Percentiles rank a stretch among this genome's conserved stretches.
phyloP scores from a whole-genome alignment of 352 stramenopile species.

The Phytophthora cryptogea region DNA sequence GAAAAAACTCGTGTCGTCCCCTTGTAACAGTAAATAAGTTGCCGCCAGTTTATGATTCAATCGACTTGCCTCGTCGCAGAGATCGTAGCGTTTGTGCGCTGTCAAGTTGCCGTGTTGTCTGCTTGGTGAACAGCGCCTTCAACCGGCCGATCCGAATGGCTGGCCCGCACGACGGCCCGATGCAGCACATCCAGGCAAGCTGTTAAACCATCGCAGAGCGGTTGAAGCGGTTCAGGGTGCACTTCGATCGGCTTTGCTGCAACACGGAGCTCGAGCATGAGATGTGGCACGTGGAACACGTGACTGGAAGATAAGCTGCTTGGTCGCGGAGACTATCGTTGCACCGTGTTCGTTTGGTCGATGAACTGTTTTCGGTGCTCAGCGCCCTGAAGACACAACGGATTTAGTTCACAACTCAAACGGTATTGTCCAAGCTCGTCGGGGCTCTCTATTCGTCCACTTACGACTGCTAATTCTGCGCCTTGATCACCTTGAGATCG shows the following conservation, averaged over 20 bases:
- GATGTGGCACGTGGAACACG: too few relatives aligned
- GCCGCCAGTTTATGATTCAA: conserved; percentile 6
- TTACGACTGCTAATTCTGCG: conserved; percentile 44
- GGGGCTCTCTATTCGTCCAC: conserved; percentile 16
- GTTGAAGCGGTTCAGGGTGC: conserved; percentile 3
- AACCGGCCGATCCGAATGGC: conserved; percentile 6
- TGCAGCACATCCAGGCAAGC: conserved; percentile 25
- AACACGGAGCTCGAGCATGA: neutral
- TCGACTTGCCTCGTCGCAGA: conserved; percentile 23
- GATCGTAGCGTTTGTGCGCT: conserved; percentile 15
- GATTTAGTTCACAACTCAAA: neutral
- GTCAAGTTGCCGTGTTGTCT: conserved; percentile 18
- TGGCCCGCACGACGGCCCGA: neutral
- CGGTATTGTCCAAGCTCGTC: neutral
- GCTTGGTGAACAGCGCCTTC: conserved; percentile 4
- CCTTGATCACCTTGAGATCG: conserved; percentile 76
- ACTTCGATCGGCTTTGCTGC: neutral
- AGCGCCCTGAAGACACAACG: too few relatives aligned
- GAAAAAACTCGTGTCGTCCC: conserved; percentile 24
- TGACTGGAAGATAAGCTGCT: too few relatives aligned
- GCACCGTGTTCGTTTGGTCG: too few relatives aligned
- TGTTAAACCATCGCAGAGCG: neutral
- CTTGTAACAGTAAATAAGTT: conserved; percentile 32
- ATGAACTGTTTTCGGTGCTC: too few relatives aligned
- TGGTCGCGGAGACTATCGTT: too few relatives aligned